phyloP scores from a whole-genome alignment of 1,139 yeast species.

The Protomyces macrosporus region DNA sequence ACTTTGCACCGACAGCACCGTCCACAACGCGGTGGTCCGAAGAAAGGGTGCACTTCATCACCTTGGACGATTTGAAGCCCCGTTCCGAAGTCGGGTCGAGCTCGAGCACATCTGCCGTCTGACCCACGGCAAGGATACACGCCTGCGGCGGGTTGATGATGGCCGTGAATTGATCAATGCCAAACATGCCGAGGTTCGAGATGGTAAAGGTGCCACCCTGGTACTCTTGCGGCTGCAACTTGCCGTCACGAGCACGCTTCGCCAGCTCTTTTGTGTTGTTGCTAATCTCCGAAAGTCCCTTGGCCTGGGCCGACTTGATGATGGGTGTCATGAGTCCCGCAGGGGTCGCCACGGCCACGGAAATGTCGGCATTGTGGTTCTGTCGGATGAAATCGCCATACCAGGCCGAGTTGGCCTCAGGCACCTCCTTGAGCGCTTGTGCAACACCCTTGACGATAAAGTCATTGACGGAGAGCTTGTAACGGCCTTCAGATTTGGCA shows the following conservation, averaged over 20 bases:
- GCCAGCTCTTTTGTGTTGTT: conserved; percentile 84
- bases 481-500: conserved; percentile 77
- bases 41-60: conserved; percentile 87
- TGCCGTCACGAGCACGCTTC: conserved; percentile 90
- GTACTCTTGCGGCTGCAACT: conserved; percentile 90
- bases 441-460: conserved; percentile 91
- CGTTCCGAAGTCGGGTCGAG: conserved; percentile 87
- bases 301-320: conserved; percentile 75
- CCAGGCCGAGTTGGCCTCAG: conserved; percentile 93
- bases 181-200: conserved; percentile 96
- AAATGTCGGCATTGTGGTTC: conserved; percentile 85
- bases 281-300: conserved; percentile 80
- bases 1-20: conserved; percentile 98
- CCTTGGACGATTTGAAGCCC: conserved; percentile 88
- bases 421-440: conserved; percentile 81
- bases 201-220: conserved; percentile 99
- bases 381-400: conserved; percentile 84
- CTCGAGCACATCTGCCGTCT: conserved; percentile 85
- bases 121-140: conserved; percentile 88
- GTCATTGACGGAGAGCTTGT: conserved; percentile 90
- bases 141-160: conserved; percentile 98
- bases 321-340: conserved; percentile 96
- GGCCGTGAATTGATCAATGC: conserved; percentile 87
- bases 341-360: conserved; percentile 98
- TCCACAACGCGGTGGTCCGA: conserved; percentile 97